phyloP scores from a whole-genome alignment of 1,284 basidiomycete species.

The Coriolopsis trogii region DNA sequence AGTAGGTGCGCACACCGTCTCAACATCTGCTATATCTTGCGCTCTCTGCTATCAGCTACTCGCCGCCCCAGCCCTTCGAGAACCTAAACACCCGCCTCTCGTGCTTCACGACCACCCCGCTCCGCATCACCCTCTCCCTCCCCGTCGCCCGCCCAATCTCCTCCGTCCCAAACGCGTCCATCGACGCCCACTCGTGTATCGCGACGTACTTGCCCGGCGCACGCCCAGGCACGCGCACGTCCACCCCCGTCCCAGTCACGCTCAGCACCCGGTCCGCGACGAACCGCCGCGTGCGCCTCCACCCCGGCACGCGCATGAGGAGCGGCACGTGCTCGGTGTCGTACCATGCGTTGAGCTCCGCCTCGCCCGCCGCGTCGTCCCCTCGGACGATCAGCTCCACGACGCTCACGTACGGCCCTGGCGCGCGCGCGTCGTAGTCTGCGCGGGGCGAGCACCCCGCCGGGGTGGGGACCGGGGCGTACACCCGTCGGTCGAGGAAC shows the following conservation, averaged over 20 bases:
- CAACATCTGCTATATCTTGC: too few species aligned
- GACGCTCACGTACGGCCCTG: constrained; percentile 36
- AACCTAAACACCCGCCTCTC: constrained; percentile 26
- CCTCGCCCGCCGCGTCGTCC: constrained; percentile 38
- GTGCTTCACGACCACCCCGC: constrained; percentile 15
- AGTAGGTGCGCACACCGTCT: too few species aligned
- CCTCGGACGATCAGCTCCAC: constrained; percentile 42
- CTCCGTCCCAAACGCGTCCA: constrained; percentile 25
- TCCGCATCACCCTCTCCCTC: constrained; percentile 31
- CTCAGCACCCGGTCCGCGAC: constrained; percentile 31
- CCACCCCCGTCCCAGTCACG: constrained; percentile 9
- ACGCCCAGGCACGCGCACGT: background rate
- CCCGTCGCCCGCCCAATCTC: constrained; percentile 35
- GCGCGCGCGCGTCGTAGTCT: constrained; percentile 33
- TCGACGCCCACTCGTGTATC: constrained; percentile 37
- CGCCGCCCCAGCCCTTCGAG: constrained; percentile 18
- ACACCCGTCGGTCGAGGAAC: constrained; percentile 54
- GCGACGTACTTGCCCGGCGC: constrained; percentile 37
- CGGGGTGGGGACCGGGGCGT: constrained; percentile 42
- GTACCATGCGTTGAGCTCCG: constrained; percentile 45
- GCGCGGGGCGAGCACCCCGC: constrained; percentile 36
- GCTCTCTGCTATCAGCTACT: too few species aligned
- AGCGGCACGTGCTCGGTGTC: constrained; percentile 40
- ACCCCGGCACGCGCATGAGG: constrained; percentile 38
- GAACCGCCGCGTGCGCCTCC: constrained; percentile 39